Conservation (phyloP, 1,139 yeast species). For the Suhomyces taliae region DNA sequence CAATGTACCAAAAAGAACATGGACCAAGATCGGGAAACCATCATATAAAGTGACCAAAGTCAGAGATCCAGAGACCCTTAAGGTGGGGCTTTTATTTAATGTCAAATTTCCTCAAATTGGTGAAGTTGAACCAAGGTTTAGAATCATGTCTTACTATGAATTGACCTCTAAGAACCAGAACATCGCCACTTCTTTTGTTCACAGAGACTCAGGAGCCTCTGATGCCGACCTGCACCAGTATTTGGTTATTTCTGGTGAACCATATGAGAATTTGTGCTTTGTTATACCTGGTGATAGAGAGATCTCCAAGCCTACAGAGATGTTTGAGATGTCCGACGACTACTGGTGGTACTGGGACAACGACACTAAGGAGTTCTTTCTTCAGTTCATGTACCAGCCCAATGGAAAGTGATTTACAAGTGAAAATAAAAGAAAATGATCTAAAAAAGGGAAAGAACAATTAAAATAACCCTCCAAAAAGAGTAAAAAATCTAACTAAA, state of each 20-base stretch:
- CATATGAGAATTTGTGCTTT: constrained; percentile 74
- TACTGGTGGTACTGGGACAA: constrained; percentile 74
- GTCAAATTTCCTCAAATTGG: constrained; percentile 56
- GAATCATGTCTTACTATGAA: constrained; percentile 76
- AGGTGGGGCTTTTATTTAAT: constrained; percentile 62
- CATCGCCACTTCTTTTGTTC: constrained; percentile 24
- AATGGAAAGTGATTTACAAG: background rate
- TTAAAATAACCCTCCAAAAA: background rate
- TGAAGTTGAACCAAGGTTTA: constrained; percentile 66
- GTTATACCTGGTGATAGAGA: constrained; percentile 63
- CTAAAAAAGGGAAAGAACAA: background rate
- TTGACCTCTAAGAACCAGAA: constrained; percentile 48
- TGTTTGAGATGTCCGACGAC: constrained; percentile 35
- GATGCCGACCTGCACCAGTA: constrained; percentile 52
- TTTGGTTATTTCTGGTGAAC: constrained; percentile 77
- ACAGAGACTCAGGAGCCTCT: constrained; percentile 30
- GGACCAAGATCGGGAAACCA: constrained; percentile 71
- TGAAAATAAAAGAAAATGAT: background rate
- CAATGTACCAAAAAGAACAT: constrained; percentile 41
- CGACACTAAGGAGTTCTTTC: constrained; percentile 64
- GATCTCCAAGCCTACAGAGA: constrained; percentile 43
- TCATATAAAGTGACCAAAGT: constrained; percentile 65
- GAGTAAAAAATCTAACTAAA: too few species aligned
- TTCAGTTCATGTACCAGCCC: constrained; percentile 61
- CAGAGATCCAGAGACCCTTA: constrained; percentile 56